Conservation (phyloP, 2,329 filamentous ascomycete genomes). For the Tolypocladium endophyticum region DNA sequence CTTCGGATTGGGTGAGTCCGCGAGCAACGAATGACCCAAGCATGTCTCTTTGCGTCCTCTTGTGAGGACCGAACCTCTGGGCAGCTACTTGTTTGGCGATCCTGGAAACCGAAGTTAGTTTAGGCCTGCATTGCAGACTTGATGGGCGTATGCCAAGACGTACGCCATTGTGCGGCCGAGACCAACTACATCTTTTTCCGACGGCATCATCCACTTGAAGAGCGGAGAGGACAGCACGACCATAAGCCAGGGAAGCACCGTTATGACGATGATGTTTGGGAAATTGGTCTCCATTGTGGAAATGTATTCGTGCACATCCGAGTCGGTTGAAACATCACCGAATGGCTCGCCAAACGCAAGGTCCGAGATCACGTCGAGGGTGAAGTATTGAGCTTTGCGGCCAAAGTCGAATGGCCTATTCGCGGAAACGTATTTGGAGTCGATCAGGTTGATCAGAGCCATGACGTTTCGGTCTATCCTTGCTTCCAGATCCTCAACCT, state of each 20-base stretch:
- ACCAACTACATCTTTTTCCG: constrained; percentile 24
- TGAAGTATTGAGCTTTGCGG: constrained; percentile 42
- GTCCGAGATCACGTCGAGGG: constrained; percentile 44
- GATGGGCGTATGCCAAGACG: constrained; percentile 7
- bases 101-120: constrained; percentile 5
- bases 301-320: constrained; percentile 38
- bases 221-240: constrained; percentile 28
- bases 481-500: constrained; percentile 35
- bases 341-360: constrained; percentile 41
- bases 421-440: constrained; percentile 4
- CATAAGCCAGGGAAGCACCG: constrained; percentile 8
- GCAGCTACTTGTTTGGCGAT: constrained; percentile 34
- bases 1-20: constrained; percentile 25
- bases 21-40: constrained; percentile 31
- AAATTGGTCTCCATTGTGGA: constrained; percentile 23
- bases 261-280: constrained; percentile 10
- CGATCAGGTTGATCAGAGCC: constrained; percentile 5
- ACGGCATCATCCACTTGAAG: constrained; percentile 29
- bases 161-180: constrained; percentile 34
- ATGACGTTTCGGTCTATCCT: constrained; percentile 15
- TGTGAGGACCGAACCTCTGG: constrained; percentile 32
- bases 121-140: background rate
- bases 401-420: constrained; percentile 8
- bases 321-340: constrained; percentile 35
- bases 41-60: constrained; percentile 38